These are phyloP conservation scores for Boehmeria nivea DNA, from an alignment of 306 rosid genomes.

Conservation along the genomic window DNA sequence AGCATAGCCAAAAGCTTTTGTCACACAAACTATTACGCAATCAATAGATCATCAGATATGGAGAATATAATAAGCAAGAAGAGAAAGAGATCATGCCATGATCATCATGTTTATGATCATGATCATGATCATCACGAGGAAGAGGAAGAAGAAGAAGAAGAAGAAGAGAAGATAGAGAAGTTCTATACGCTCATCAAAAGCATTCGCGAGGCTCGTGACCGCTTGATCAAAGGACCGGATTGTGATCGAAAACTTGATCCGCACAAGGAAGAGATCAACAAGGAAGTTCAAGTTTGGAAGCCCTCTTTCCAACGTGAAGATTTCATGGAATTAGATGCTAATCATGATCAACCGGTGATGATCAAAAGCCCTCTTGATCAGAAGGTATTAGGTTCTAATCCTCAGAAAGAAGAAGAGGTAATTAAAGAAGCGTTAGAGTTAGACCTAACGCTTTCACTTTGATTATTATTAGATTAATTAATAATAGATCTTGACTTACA, in stretches of 20 bases:
- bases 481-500: too few relatives aligned
- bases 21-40: neutral
- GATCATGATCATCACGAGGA: too few relatives aligned
- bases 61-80: slow-evolving; percentile 30
- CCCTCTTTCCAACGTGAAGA: slow-evolving; percentile 48
- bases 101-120: too few relatives aligned
- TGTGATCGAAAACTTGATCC: neutral
- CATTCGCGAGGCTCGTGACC: slow-evolving; percentile 45
- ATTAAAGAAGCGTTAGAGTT: too few relatives aligned
- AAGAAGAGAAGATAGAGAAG: slow-evolving; percentile 42
- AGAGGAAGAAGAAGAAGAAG: slow-evolving; percentile 15
- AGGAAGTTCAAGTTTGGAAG: slow-evolving; percentile 33
- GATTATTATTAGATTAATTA: too few relatives aligned
- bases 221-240: slow-evolving; percentile 21
- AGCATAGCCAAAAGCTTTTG: too few relatives aligned
- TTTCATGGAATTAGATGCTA: slow-evolving; percentile 40
- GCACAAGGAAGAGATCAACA: slow-evolving; percentile 11
- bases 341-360: neutral
- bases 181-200: slow-evolving; percentile 45
- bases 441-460: too few relatives aligned
- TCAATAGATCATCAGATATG: neutral
- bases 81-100: slow-evolving; percentile 40
- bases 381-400: too few relatives aligned
- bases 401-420: too few relatives aligned
- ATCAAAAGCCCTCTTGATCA: slow-evolving; percentile 1